These are phyloP conservation scores for Chrysoporthe cubensis DNA, from an alignment of 2,329 filamentous ascomycete species.

Conservation along the genomic window DNA sequence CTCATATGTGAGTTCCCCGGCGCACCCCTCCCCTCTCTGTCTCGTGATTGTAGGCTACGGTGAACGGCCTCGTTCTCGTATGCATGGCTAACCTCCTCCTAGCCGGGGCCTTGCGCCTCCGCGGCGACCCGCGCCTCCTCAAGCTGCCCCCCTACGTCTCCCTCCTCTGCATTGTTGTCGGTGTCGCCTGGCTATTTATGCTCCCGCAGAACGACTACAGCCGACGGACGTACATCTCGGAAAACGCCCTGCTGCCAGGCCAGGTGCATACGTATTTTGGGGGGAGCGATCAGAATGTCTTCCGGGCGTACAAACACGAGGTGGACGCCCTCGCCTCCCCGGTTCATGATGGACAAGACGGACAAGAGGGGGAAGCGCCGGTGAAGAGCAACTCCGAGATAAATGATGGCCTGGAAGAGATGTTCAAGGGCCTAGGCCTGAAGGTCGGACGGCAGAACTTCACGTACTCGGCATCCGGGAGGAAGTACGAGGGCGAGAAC, in stretches of 20 bases:
- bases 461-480: conserved; percentile 78
- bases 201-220: conserved; percentile 91
- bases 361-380: background rate
- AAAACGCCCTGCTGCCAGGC: conserved; percentile 92
- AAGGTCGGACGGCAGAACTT: conserved; percentile 90
- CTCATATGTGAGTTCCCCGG: conserved; percentile 51
- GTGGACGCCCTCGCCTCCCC: conserved; percentile 63
- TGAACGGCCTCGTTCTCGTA: background rate
- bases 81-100: conserved; percentile 10
- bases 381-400: conserved; percentile 45
- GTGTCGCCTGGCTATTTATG: conserved; percentile 86
- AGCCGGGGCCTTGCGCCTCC: conserved; percentile 70
- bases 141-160: conserved; percentile 88
- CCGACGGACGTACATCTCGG: conserved; percentile 91
- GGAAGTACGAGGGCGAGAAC: conserved; percentile 79
- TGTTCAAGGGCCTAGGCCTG: conserved; percentile 78
- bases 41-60: background rate
- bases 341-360: conserved; percentile 46
- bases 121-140: conserved; percentile 79
- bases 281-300: conserved; percentile 93
- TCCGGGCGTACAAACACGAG: conserved; percentile 87
- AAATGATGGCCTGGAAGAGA: conserved; percentile 73
- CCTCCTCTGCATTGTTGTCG: conserved; percentile 79
- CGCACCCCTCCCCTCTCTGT: background rate
- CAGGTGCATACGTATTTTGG: conserved; percentile 98